Evolutionary conservation across 148 eudicot genomes (phyloP).

Genomic region (Rhododendron mucronatum): DNA sequence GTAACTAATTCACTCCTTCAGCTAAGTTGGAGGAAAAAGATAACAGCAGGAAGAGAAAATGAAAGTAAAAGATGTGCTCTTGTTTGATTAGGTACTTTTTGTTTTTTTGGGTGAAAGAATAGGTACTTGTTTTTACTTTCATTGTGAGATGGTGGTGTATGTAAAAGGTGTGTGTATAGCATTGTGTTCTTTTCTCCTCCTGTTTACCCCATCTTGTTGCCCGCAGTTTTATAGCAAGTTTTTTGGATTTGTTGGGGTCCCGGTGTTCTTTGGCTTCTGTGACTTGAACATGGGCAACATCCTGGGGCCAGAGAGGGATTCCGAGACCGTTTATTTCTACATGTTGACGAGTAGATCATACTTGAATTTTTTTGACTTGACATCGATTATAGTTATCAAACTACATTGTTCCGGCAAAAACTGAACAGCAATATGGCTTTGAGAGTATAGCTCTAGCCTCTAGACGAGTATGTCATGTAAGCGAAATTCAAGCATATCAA

Average conservation of each 20-base stretch:
- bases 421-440: too few relatives aligned
- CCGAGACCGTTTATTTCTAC: not conserved
- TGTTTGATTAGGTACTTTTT: not conserved
- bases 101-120: not conserved
- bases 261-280: not conserved
- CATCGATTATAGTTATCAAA: too few relatives aligned
- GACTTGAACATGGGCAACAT: not conserved
- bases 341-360: not conserved
- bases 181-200: not conserved
- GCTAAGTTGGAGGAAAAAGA: not conserved
- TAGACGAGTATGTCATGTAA: too few relatives aligned
- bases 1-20: not conserved
- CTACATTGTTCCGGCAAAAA: too few relatives aligned
- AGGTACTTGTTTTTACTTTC: not conserved
- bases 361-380: too few relatives aligned
- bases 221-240: not conserved
- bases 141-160: not conserved
- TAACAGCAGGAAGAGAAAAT: not conserved
- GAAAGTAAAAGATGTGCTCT: not conserved
- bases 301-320: not conserved
- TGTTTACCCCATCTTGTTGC: too few relatives aligned
- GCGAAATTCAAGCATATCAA: too few relatives aligned
- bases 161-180: not conserved
- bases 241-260: not conserved
- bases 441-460: too few relatives aligned